Percentiles rank a stretch among this genome's conserved stretches.
Conservation (phyloP, 176 grass and related monocot species). For the Musa beccarii region DNA sequence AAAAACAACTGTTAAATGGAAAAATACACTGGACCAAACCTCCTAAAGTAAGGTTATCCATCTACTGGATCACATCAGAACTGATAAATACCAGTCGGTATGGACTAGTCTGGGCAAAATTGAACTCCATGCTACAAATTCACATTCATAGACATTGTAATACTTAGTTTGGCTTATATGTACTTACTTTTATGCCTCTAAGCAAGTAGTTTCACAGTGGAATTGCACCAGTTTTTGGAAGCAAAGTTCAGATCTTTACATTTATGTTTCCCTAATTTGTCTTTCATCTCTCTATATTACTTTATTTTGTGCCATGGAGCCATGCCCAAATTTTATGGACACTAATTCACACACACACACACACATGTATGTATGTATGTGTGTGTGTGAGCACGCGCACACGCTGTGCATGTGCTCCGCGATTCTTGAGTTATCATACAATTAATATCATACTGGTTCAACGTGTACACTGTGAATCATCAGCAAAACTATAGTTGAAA, state of each 20-base stretch:
- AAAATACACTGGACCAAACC: too few relatives aligned
- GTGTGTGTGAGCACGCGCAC: too few relatives aligned
- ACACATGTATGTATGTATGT: too few relatives aligned
- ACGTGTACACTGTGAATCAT: background rate
- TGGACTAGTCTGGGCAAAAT: too few relatives aligned
- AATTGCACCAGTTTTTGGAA: background rate
- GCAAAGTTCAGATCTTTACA: background rate
- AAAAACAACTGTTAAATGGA: too few relatives aligned
- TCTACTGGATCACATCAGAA: too few relatives aligned
- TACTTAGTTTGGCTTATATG: background rate
- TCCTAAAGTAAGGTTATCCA: too few relatives aligned
- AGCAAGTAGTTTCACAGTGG: background rate
- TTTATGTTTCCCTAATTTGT: background rate
- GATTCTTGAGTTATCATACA: background rate
- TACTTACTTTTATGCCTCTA: background rate
- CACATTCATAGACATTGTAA: background rate
- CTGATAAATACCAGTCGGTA: too few relatives aligned
- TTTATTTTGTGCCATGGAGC: background rate
- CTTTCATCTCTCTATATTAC: background rate
- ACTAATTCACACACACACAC: background rate
- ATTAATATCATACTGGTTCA: too few relatives aligned
- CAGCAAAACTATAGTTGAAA: background rate
- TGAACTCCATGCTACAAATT: too few relatives aligned
- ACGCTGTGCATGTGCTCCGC: too few relatives aligned
- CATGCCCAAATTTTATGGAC: background rate